These are phyloP conservation scores for Pichia sp. DNA, from an alignment of 1,139 yeast genomes.

Conservation along the genomic window DNA sequence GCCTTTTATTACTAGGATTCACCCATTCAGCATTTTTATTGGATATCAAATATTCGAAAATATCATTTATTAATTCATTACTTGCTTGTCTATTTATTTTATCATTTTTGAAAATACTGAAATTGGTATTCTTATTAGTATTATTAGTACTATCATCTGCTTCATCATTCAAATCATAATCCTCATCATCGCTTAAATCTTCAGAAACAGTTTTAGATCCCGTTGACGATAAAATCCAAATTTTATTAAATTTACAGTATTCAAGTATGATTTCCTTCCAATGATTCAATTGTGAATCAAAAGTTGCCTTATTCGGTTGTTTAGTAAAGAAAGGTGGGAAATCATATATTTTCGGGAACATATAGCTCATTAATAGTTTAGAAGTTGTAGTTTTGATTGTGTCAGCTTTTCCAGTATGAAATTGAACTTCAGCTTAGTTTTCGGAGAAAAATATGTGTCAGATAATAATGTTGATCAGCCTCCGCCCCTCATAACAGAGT, in stretches of 20 bases:
- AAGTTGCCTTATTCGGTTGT: slow-evolving; percentile 78
- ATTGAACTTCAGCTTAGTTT: background rate
- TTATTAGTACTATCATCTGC: slow-evolving; percentile 44
- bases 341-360: slow-evolving; percentile 66
- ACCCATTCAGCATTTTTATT: slow-evolving; percentile 50
- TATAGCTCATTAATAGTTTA: background rate
- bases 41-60: slow-evolving; percentile 52
- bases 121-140: slow-evolving; percentile 42
- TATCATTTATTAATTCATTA: slow-evolving; percentile 40
- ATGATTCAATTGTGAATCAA: slow-evolving; percentile 57
- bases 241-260: slow-evolving; percentile 51
- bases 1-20: slow-evolving; percentile 34
- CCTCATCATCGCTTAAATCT: slow-evolving; percentile 19
- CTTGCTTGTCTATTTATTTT: slow-evolving; percentile 2
- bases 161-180: slow-evolving; percentile 17
- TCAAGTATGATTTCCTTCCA: slow-evolving; percentile 52
- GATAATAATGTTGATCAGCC: background rate
- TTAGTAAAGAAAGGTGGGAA: slow-evolving; percentile 91
- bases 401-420: too few species aligned
- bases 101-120: slow-evolving; percentile 3
- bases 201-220: slow-evolving; percentile 11
- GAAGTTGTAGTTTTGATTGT: too few species aligned
- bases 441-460: too few species aligned
- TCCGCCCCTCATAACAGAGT: too few species aligned
- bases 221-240: slow-evolving; percentile 33